Conservation (phyloP, 306 rosid genomes). For the Dalbergia cultrata region DNA sequence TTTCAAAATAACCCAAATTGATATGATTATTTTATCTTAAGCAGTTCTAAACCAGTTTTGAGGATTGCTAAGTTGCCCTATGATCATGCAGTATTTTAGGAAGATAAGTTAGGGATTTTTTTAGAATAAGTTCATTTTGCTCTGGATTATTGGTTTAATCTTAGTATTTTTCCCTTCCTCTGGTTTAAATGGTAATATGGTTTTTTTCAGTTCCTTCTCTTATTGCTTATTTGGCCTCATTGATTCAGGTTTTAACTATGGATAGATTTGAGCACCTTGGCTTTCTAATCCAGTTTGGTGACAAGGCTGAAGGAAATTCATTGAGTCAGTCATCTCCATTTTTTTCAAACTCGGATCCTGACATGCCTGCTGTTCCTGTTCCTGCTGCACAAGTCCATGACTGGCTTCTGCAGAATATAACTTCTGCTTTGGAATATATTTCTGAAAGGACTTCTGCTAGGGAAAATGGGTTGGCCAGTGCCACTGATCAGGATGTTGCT, state of each 20-base stretch:
- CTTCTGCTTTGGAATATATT: slow-evolving; percentile 83
- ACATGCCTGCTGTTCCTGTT: slow-evolving; percentile 98
- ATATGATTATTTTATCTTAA: too few relatives aligned
- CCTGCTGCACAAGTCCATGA: slow-evolving; percentile 90
- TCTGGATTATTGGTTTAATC: slow-evolving; percentile 6
- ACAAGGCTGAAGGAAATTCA: slow-evolving; percentile 77
- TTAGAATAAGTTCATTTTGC: background rate
- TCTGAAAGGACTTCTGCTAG: slow-evolving; percentile 82
- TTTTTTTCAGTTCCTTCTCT: slow-evolving; percentile 38
- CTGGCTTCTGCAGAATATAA: slow-evolving; percentile 83
- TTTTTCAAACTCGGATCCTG: slow-evolving; percentile 98
- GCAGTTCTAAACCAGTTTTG: too few relatives aligned
- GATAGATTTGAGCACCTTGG: slow-evolving; percentile 96
- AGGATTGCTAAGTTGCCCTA: background rate
- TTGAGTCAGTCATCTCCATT: slow-evolving; percentile 91
- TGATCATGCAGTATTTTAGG: slow-evolving; percentile 19
- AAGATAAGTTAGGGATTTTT: slow-evolving; percentile 10
- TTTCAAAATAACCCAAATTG: too few relatives aligned
- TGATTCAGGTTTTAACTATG: slow-evolving; percentile 83
- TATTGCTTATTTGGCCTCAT: slow-evolving; percentile 44
- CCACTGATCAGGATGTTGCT: slow-evolving; percentile 92
- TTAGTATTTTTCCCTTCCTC: background rate
- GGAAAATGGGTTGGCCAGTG: slow-evolving; percentile 81
- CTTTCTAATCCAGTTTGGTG: slow-evolving; percentile 89
- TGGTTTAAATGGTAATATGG: slow-evolving; percentile 2